Percentiles rank a stretch among this genome's conserved stretches.
These are phyloP conservation scores for Rhynchosporium graminicola DNA, from an alignment of 2,329 filamentous ascomycete species.

Conservation along the genomic window DNA sequence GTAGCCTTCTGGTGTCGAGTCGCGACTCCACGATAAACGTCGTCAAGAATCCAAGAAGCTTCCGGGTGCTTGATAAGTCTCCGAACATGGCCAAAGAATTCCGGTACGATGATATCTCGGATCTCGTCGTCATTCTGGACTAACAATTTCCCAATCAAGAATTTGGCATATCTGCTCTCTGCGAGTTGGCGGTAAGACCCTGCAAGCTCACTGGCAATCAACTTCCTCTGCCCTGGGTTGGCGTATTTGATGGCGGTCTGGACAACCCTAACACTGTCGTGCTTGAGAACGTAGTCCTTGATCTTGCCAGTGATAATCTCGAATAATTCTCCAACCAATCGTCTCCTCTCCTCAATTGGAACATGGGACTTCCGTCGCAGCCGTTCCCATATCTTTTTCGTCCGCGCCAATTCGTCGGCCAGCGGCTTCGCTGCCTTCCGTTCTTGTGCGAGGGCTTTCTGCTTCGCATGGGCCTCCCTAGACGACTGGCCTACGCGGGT, in stretches of 20 bases:
- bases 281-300: slow-evolving; percentile 96
- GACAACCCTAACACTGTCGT: slow-evolving; percentile 93
- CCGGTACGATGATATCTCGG: slow-evolving; percentile 83
- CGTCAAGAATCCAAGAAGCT: slow-evolving; percentile 95
- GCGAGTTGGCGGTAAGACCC: slow-evolving; percentile 82
- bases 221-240: slow-evolving; percentile 77
- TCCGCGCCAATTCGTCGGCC: slow-evolving; percentile 81
- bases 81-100: slow-evolving; percentile 93
- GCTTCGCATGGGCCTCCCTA: slow-evolving; percentile 87
- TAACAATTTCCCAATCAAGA: slow-evolving; percentile 91
- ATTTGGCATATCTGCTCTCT: slow-evolving; percentile 97
- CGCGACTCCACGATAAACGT: slow-evolving; percentile 88
- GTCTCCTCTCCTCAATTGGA: slow-evolving; percentile 81
- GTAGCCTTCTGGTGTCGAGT: slow-evolving; percentile 82
- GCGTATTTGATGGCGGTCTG: slow-evolving; percentile 98
- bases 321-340: slow-evolving; percentile 87
- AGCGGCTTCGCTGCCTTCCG: slow-evolving; percentile 92
- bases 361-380: slow-evolving; percentile 92
- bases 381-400: slow-evolving; percentile 97
- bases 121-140: slow-evolving; percentile 89
- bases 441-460: slow-evolving; percentile 84
- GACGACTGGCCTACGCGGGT: slow-evolving; percentile 61
- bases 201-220: slow-evolving; percentile 83
- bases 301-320: slow-evolving; percentile 87
- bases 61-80: slow-evolving; percentile 95